Evolutionary conservation across 768 basidiomycete genomes (phyloP), one percentile per base, ranked within the genome.

Genomic region (Hypsizygus marmoreus): DNA sequence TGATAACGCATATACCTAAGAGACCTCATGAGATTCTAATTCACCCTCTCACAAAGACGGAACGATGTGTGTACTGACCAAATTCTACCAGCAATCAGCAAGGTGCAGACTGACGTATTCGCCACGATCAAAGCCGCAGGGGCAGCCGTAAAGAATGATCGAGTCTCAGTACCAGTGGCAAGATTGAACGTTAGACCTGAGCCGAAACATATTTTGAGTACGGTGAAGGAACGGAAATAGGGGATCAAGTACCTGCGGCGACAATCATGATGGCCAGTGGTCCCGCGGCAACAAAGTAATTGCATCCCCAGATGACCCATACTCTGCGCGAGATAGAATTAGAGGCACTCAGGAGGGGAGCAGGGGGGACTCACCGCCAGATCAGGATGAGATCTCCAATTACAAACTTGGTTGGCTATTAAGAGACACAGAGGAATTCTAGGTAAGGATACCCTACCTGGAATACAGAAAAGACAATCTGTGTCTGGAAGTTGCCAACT

Each of bases 301-400:
- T 47, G 17, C 29, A 40, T 12, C 38, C 45, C 48, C 48, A 49
- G n/a, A 49, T 49, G 14, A 43, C 48, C 48, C 48, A 49, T 2
- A 49, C 48, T 31, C 42, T 49, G 29, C n/a, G 6, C 4, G 38
- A 23, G 10, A 29, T 40, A 13, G 22, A 19, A 12, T 30, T 17
- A 14, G 9, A 14, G 9, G 2, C 25, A 33, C 4, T 16, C 17
- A 3, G 26, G 4, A 14, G 9, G 22, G 13, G 26, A 4, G n/a
- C 1, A 35, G 5, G 14, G 22, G 7, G 12, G 5, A 22, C 2
- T 17, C 26, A 53, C 52, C 52, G 45, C 52, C 52, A 53, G 24
- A 49, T 49, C 1, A 53, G 44, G 8, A 53, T 45, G 4, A 53
- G 23, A 19, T 53, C 52, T 10, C 52, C 47, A 16, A 43, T 49